A percentile compares a stretch with the other conserved stretches of the same genome.
These are phyloP conservation scores for Ceratocystis albifundus DNA, from an alignment of 2,329 filamentous ascomycete genomes.

Conservation along the genomic window DNA sequence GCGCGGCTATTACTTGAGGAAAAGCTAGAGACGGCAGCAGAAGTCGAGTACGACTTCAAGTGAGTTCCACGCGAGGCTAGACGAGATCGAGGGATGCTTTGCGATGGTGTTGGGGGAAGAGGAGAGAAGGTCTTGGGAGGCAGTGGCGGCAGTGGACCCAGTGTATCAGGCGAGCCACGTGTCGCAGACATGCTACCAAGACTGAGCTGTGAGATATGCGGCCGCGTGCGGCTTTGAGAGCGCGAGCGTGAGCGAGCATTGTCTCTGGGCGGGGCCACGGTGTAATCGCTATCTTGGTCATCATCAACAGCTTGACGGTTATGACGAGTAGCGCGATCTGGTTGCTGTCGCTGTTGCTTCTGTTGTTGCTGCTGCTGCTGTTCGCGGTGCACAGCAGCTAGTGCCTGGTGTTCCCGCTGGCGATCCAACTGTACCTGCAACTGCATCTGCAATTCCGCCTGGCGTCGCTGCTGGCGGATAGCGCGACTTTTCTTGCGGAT, in stretches of 20 bases:
- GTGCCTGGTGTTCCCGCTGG: slow-evolving; percentile 11
- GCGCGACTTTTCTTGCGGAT: slow-evolving; percentile 19
- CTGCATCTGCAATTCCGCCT: slow-evolving; percentile 13
- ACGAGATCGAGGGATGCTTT: neutral
- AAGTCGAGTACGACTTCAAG: neutral
- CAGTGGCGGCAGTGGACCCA: slow-evolving; percentile 14
- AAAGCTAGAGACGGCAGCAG: neutral
- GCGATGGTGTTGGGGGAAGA: neutral
- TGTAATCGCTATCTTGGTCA: neutral
- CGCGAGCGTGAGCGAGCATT: slow-evolving; percentile 2
- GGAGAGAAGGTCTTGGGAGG: slow-evolving; percentile 12
- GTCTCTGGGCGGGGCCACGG: neutral
- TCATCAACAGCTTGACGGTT: neutral
- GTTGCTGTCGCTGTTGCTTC: neutral
- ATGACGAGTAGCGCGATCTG: neutral
- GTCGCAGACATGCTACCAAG: slow-evolving; percentile 17
- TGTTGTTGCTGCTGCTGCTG: slow-evolving; percentile 3
- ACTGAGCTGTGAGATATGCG: slow-evolving; percentile 7
- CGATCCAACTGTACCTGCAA: slow-evolving; percentile 14
- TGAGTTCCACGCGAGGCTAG: neutral
- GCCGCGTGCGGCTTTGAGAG: slow-evolving; percentile 1
- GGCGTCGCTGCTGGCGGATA: slow-evolving; percentile 14
- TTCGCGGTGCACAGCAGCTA: neutral
- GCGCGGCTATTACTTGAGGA: neutral
- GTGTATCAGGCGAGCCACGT: neutral